phyloP scores from a whole-genome alignment of 805 yeast species.

The Sugiyamaella qingdaonensis region DNA sequence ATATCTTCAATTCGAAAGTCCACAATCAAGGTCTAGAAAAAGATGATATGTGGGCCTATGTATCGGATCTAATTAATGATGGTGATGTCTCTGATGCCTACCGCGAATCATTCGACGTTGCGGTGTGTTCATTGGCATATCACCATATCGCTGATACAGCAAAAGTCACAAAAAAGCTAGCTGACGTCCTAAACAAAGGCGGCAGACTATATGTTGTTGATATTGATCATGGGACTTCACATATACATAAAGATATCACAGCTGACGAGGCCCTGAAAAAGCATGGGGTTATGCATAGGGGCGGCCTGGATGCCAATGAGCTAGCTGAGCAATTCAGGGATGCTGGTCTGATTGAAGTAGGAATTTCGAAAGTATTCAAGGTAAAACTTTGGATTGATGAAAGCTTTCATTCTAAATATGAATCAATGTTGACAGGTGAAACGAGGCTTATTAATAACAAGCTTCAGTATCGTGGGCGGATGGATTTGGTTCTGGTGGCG shows the following conservation, averaged over 20 bases:
- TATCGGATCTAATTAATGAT: constrained; percentile 12
- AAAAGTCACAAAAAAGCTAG: constrained; percentile 13
- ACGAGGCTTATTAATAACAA: constrained; percentile 8
- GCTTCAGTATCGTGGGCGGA: constrained; percentile 1
- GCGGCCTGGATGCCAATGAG: constrained; percentile 11
- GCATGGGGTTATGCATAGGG: constrained; percentile 12
- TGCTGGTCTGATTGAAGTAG: constrained; percentile 12
- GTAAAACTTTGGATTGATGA: constrained; percentile 14
- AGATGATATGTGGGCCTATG: constrained; percentile 21
- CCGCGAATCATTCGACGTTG: constrained; percentile 20
- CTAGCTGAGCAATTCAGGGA: constrained; percentile 5
- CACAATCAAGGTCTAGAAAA: constrained; percentile 20
- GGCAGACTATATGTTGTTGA: constrained; percentile 22
- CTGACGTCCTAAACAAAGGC: constrained; percentile 13
- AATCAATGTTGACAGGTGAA: constrained; percentile 2
- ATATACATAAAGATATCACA: constrained; percentile 8
- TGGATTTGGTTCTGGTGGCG: constrained; percentile 11
- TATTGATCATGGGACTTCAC: constrained; percentile 4
- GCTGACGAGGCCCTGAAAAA: constrained; percentile 11
- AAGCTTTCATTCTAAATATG: not conserved
- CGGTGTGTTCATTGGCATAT: constrained; percentile 24
- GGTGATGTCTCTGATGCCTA: constrained; percentile 7
- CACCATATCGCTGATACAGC: constrained; percentile 24
- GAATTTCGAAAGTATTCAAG: not conserved
- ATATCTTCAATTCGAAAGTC: constrained; percentile 20